Conservation (phyloP, 805 yeast species). For the Kodamaea nitidulidarum region DNA sequence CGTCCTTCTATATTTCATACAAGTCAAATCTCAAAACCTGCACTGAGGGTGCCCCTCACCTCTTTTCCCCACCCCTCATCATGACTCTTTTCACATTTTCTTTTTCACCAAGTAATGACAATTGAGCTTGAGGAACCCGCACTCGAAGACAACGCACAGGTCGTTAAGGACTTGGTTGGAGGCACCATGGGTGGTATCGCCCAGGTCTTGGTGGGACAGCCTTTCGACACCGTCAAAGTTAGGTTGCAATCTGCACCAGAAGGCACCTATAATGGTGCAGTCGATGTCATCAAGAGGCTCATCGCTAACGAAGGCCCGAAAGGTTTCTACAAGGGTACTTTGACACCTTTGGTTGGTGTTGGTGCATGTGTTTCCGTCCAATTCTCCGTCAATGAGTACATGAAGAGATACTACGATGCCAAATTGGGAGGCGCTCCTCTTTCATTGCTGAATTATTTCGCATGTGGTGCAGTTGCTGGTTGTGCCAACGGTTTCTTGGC, state of each 20-base stretch:
- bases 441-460: constrained; percentile 62
- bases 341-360: constrained; percentile 49
- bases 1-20: no score
- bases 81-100: not conserved
- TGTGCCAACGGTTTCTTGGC: constrained; percentile 85
- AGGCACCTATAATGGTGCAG: constrained; percentile 67
- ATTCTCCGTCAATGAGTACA: constrained; percentile 89
- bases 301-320: constrained; percentile 43
- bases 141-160: constrained; percentile 37
- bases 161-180: constrained; percentile 74
- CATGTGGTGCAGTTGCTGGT: constrained; percentile 90
- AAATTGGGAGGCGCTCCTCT: constrained; percentile 46
- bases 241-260: constrained; percentile 83
- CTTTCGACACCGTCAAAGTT: constrained; percentile 93
- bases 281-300: constrained; percentile 71
- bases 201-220: constrained; percentile 93
- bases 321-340: constrained; percentile 44
- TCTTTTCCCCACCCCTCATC: no score
- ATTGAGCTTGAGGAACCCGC: constrained; percentile 43
- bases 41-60: no score
- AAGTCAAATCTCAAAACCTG: no score
- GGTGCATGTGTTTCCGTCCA: constrained; percentile 97
- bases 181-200: constrained; percentile 96
- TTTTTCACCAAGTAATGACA: constrained; percentile 24
- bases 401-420: constrained; percentile 71